phyloP scores from a whole-genome alignment of 2,329 filamentous ascomycete species.

The Diplodia seriata region DNA sequence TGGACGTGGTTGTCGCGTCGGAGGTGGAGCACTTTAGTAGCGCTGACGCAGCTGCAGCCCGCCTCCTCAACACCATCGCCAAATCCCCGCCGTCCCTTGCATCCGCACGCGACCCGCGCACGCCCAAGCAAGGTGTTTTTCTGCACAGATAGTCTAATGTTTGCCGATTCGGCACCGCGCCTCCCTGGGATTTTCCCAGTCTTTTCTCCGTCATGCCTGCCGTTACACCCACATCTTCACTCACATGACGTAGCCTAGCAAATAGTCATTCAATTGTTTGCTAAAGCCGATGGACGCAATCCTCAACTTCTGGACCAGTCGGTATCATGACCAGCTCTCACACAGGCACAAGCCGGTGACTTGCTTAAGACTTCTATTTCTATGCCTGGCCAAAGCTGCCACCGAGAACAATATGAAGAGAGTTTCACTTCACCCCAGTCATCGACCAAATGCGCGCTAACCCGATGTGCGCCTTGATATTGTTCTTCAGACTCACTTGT shows the following conservation, averaged over 20 bases:
- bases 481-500: constrained; percentile 22
- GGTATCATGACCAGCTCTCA: too few relatives aligned
- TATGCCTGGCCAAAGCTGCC: too few relatives aligned
- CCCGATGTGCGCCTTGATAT: constrained; percentile 20
- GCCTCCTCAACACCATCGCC: constrained; percentile 8
- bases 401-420: too few relatives aligned
- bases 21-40: constrained; percentile 1
- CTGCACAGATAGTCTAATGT: neutral
- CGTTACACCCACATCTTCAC: too few relatives aligned
- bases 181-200: too few relatives aligned
- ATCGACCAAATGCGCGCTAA: neutral
- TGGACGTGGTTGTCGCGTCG: neutral
- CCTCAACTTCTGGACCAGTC: too few relatives aligned
- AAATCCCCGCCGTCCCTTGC: neutral
- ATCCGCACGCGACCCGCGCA: neutral
- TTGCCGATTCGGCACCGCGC: too few relatives aligned
- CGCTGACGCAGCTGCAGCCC: constrained; percentile 10
- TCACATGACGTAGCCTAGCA: too few relatives aligned
- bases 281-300: too few relatives aligned
- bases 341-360: too few relatives aligned
- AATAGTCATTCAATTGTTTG: too few relatives aligned
- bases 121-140: neutral
- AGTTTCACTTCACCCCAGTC: neutral
- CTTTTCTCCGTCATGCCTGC: neutral
- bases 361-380: too few relatives aligned